Percentiles rank a stretch among this genome's conserved stretches.
Evolutionary conservation across 1,284 basidiomycete genomes (phyloP).

Genomic region (Tilletiaria anomala): DNA sequence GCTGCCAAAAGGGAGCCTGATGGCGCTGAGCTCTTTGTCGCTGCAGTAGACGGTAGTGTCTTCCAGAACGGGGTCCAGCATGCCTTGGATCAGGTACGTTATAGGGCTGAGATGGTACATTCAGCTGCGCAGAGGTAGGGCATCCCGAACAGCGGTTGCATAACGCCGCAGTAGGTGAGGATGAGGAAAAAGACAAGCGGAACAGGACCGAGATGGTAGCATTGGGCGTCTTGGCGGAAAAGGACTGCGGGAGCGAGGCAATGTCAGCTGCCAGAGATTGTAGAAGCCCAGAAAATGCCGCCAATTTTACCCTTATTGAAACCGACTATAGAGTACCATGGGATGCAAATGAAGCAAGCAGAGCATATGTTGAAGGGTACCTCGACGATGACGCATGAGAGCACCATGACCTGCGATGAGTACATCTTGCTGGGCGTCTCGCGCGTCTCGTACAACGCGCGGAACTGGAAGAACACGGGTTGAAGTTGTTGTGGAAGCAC

Average conservation of each 20-base stretch:
- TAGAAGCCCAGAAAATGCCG: too few relatives aligned
- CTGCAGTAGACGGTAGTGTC: constrained; percentile 41
- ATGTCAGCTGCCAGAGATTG: too few relatives aligned
- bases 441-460: constrained; percentile 55
- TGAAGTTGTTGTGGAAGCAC: constrained; percentile 41
- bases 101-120: constrained; percentile 55
- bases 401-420: constrained; percentile 57
- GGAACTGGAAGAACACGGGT: constrained; percentile 44
- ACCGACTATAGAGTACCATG: constrained; percentile 34
- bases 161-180: constrained; percentile 50
- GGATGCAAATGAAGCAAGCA: constrained; percentile 24
- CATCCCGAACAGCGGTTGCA: constrained; percentile 24
- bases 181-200: constrained; percentile 53
- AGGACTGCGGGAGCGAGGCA: too few relatives aligned
- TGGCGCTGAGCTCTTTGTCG: constrained; percentile 37
- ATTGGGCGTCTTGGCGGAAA: too few relatives aligned
- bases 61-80: constrained; percentile 39
- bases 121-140: constrained; percentile 19
- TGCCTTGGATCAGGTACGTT: constrained; percentile 45
- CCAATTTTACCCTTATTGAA: too few relatives aligned
- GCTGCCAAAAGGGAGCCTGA: constrained; percentile 40
- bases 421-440: constrained; percentile 65
- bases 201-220: too few relatives aligned
- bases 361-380: constrained; percentile 30
- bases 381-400: constrained; percentile 41